Evolutionary conservation across 2,329 filamentous ascomycete species (phyloP), one percentile per base, ranked within the genome.

Genomic region (Daldinia sp.): DNA sequence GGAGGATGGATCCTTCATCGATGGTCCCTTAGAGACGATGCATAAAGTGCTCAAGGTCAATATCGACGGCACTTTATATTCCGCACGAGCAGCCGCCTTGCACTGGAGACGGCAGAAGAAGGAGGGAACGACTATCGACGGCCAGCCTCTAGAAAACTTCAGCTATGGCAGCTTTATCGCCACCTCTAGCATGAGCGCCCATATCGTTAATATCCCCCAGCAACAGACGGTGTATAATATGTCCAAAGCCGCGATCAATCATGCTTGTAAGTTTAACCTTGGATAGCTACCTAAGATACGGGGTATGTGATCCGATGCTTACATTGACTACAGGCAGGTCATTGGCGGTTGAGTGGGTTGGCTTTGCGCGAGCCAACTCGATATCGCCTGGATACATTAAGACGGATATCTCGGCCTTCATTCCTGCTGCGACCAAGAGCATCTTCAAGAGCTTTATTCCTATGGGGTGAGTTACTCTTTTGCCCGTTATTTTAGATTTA

Each of bases 391-490:
- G 92, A 20, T 94, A 93, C 78, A 93, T 94, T 72, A 85, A 86
- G 61, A 94, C 91, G 0, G 91, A 93, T 70, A 90, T 94, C 72
- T 88, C 88, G 12, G 81, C 84, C 73, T 93, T 92, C 76, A 85
- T 89, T 9, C 82, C 88, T 0, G 75, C 83, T 7, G 90, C 92
- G 73, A 90, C 87, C 3, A 92, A 93, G 85, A 84, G 87, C 50
- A 84, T 92, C 65, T 94, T 92, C 90, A 89, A 88, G 77, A 88
- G 89, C 75, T 94, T 92, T 86, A 94, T 91, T 44, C 92, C 92
- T 9, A 92, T 96, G 89, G 92, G 89, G 82, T 87, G 74, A 78
- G 82, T 81, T 50, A 42, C n/a, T 7, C 42, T 41, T 39, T 54
- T 13, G 10, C n/a, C 18, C 18, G n/a, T 23, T 55, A n/a, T 56